Evolutionary conservation across 345 rosid species (phyloP).

Genomic region (Arabidopsis suecica): DNA sequence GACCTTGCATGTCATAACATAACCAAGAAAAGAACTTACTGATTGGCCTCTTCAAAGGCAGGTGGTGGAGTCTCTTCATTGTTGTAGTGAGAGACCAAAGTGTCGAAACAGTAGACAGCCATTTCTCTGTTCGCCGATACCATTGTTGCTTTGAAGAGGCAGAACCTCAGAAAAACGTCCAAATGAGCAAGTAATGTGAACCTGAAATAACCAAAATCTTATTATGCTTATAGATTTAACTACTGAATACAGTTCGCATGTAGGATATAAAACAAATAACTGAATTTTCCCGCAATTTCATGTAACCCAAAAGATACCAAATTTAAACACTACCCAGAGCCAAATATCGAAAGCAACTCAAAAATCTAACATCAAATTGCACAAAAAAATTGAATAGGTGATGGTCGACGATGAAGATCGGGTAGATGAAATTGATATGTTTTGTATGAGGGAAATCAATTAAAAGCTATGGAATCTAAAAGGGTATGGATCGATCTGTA

Average conservation of each 20-base stretch:
- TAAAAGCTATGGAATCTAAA: constrained; percentile 11
- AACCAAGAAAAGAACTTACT: constrained; percentile 46
- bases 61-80: constrained; percentile 84
- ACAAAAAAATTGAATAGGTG: background rate
- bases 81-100: constrained; percentile 89
- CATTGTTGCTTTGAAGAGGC: constrained; percentile 49
- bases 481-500: constrained; percentile 36
- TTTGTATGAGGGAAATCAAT: background rate
- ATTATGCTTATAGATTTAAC: background rate
- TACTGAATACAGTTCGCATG: background rate
- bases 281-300: constrained; percentile 4
- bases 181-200: constrained; percentile 24
- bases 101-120: constrained; percentile 99
- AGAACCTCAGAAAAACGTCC: background rate
- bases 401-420: constrained; percentile 24
- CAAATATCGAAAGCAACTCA: constrained; percentile 11
- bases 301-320: background rate
- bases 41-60: constrained; percentile 82
- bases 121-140: constrained; percentile 94
- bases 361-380: background rate
- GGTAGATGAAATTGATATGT: background rate
- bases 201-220: constrained; percentile 26
- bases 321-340: constrained; percentile 16
- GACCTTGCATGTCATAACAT: constrained; percentile 25
- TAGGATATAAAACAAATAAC: background rate